phyloP scores from a whole-genome alignment of 148 eudicot genomes.

The Dianthus caryophyllus region DNA sequence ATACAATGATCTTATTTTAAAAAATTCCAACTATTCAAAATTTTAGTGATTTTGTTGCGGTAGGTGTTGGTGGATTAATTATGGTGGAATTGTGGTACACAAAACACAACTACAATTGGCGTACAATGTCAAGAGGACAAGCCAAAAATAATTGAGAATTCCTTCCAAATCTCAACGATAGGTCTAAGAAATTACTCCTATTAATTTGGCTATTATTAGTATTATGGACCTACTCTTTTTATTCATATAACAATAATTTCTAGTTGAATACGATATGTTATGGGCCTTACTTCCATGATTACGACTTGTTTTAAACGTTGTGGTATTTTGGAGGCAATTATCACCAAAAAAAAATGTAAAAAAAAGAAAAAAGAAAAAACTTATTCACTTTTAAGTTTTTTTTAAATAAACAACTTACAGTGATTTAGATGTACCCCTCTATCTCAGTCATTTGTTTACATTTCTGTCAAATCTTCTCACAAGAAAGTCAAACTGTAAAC shows the following conservation, averaged over 20 bases:
- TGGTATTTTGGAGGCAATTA: background rate
- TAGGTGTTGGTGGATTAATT: background rate
- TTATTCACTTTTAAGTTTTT: no score
- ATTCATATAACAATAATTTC: background rate
- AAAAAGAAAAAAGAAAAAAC: no score
- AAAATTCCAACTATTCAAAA: no score
- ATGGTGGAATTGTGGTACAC: background rate
- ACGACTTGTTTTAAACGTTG: background rate
- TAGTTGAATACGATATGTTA: conserved; percentile 1
- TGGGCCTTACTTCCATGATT: conserved; percentile 3
- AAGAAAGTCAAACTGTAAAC: no score
- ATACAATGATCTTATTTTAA: no score
- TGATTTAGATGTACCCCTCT: no score
- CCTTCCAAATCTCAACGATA: background rate
- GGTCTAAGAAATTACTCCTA: background rate
- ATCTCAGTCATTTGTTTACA: no score
- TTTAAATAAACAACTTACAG: no score
- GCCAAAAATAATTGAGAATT: background rate
- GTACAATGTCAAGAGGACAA: background rate
- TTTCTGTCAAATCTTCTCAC: no score
- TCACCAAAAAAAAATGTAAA: no score
- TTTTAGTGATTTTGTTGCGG: background rate
- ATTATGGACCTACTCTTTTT: background rate
- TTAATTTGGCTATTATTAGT: background rate
- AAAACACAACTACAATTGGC: background rate